phyloP scores from a whole-genome alignment of 192 early-diverging fungal species.

The Coemansia sp. region DNA sequence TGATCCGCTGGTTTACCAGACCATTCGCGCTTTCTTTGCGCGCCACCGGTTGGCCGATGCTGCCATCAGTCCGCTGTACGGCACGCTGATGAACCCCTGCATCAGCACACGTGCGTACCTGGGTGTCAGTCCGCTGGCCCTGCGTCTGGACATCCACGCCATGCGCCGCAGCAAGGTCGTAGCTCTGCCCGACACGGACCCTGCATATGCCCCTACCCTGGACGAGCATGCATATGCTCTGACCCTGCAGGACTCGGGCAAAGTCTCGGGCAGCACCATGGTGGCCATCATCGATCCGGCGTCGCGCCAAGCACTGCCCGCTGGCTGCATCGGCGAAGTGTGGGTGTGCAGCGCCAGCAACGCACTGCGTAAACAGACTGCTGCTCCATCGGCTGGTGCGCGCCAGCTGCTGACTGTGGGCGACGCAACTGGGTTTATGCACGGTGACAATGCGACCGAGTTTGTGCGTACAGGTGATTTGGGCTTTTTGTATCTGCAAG shows the following conservation, averaged over 20 bases:
- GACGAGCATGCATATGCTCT: constrained; percentile 54
- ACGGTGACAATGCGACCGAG: constrained; percentile 58
- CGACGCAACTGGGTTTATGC: constrained; percentile 48
- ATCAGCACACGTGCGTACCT: constrained; percentile 80
- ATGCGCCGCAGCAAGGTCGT: constrained; percentile 69
- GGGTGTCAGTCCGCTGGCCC: constrained; percentile 65
- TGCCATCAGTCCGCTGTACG: constrained; percentile 72
- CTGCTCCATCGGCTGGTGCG: constrained; percentile 7
- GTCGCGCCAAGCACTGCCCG: constrained; percentile 66
- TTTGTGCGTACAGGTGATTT: constrained; percentile 82
- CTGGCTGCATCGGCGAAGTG: constrained; percentile 78
- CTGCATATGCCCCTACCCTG: constrained; percentile 31
- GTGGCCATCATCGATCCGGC: constrained; percentile 82
- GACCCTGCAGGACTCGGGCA: constrained; percentile 70
- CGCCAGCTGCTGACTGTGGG: constrained; percentile 14
- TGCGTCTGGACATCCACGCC: constrained; percentile 64
- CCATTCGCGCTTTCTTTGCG: constrained; percentile 60
- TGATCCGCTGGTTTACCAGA: constrained; percentile 50
- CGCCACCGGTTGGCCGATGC: constrained; percentile 66
- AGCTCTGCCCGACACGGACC: constrained; percentile 37
- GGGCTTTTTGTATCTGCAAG: constrained; percentile 80
- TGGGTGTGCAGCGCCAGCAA: constrained; percentile 69
- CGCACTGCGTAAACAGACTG: constrained; percentile 31
- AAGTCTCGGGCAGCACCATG: constrained; percentile 75
- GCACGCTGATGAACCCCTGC: constrained; percentile 75